Conservation (phyloP, 176 grass and related monocot genomes). For the Juncus inflexus region DNA sequence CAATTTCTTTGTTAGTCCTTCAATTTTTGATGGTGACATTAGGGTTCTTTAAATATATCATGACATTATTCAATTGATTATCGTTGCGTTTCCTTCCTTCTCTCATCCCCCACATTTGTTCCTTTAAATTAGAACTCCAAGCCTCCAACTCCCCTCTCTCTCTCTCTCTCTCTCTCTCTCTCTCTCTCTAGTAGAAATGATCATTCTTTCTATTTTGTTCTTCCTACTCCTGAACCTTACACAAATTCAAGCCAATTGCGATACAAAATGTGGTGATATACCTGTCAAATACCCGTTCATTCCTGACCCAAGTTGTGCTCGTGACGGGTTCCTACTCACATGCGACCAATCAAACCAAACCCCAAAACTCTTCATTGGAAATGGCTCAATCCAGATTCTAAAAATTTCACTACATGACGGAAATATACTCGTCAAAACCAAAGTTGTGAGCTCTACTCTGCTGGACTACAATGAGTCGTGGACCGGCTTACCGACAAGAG, state of each 20-base stretch:
- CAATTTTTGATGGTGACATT: neutral
- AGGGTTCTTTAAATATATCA: neutral
- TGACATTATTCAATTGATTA: neutral
- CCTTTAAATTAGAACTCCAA: neutral
- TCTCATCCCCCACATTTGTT: neutral
- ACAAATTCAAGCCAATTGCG: slow-evolving; percentile 23
- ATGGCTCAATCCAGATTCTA: slow-evolving; percentile 20
- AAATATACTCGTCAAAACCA: slow-evolving; percentile 13
- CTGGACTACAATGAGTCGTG: neutral
- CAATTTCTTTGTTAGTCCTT: neutral
- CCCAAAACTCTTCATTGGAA: slow-evolving; percentile 36
- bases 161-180: neutral
- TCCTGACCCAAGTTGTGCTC: slow-evolving; percentile 31
- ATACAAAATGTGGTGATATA: slow-evolving; percentile 30
- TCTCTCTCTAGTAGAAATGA: slow-evolving; percentile 1
- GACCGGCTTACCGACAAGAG: neutral
- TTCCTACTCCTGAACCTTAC: slow-evolving; percentile 7
- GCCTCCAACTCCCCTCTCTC: neutral
- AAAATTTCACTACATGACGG: slow-evolving; percentile 5
- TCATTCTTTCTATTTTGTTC: slow-evolving; percentile 21
- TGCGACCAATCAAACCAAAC: slow-evolving; percentile 16
- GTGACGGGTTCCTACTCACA: slow-evolving; percentile 31
- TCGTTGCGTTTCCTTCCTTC: neutral
- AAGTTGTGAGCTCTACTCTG: neutral
- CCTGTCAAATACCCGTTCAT: slow-evolving; percentile 40